Conservation (phyloP, 2,329 filamentous ascomycete genomes). For the Westerdykella sp. region DNA sequence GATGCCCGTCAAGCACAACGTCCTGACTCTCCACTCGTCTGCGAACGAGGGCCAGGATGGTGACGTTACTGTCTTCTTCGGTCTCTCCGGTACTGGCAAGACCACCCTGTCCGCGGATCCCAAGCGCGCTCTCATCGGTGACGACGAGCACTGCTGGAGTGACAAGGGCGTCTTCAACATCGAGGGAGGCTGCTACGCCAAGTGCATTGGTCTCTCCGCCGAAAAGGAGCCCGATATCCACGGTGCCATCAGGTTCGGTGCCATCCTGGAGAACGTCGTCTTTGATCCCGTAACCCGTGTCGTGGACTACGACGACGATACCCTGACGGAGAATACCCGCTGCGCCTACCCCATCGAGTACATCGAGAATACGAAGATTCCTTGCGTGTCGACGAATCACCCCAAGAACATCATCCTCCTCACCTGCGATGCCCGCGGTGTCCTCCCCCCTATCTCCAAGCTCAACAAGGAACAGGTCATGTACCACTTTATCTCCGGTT, state of each 20-base stretch:
- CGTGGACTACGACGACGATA: constrained; percentile 93
- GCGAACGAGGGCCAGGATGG: constrained; percentile 93
- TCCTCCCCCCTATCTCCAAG: constrained; percentile 96
- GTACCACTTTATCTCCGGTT: constrained; percentile 99
- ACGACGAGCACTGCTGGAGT: constrained; percentile 99
- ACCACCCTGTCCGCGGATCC: constrained; percentile 96
- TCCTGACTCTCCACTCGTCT: constrained; percentile 95
- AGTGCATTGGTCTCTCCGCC: constrained; percentile 92
- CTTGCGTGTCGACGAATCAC: constrained; percentile 80
- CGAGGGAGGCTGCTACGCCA: constrained; percentile 98
- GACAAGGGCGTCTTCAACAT: constrained; percentile 98
- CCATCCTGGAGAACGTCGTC: constrained; percentile 96
- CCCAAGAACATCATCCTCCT: constrained; percentile 97
- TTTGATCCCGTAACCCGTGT: constrained; percentile 85
- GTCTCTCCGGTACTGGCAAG: constrained; percentile 97
- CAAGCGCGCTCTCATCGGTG: constrained; percentile 91
- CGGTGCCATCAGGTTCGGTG: constrained; percentile 91
- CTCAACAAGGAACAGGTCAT: constrained; percentile 91
- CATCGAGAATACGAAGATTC: constrained; percentile 98
- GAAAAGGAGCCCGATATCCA: constrained; percentile 99
- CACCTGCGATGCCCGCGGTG: constrained; percentile 95
- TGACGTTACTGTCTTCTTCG: constrained; percentile 98
- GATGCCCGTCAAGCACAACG: constrained; percentile 99
- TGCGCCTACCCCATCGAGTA: constrained; percentile 99
- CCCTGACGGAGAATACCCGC: constrained; percentile 95